Evolutionary conservation across 257 asterid species (phyloP).

Genomic region (Gentiana dahurica): DNA sequence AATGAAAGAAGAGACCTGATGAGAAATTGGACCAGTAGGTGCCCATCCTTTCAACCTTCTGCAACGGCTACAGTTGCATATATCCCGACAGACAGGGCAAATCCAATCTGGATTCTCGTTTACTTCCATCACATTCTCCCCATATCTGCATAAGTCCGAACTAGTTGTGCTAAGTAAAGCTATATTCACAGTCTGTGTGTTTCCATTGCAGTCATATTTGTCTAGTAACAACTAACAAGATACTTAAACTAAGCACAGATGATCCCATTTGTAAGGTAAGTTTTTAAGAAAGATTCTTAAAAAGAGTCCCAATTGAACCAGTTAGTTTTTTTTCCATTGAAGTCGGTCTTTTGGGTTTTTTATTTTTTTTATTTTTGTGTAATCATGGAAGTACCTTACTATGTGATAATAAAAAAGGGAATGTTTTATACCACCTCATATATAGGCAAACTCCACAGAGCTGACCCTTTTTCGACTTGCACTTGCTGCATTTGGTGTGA

Average conservation of each 20-base stretch:
- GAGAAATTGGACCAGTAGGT: slow-evolving; percentile 47
- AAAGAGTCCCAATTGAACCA: too few species aligned
- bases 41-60: slow-evolving; percentile 50
- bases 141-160: slow-evolving; percentile 34
- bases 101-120: slow-evolving; percentile 46
- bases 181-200: too few species aligned
- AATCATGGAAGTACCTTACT: too few species aligned
- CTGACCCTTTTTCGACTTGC: slow-evolving; percentile 39
- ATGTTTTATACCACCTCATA: slow-evolving; percentile 36
- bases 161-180: too few species aligned
- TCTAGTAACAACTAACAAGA: too few species aligned
- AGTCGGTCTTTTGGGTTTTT: too few species aligned
- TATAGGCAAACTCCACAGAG: slow-evolving; percentile 74
- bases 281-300: too few species aligned
- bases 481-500: slow-evolving; percentile 49
- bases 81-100: slow-evolving; percentile 73
- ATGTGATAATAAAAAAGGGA: too few species aligned
- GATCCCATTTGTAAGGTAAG: not conserved
- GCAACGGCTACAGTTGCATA: slow-evolving; percentile 75
- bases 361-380: too few species aligned
- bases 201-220: too few species aligned
- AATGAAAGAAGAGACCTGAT: slow-evolving; percentile 22
- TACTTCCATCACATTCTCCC: slow-evolving; percentile 57
- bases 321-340: too few species aligned
- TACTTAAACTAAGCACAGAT: not conserved